Base-by-base conservation (phyloP, 305 asterid genomes). In the Fraxinus albicans region DNA sequence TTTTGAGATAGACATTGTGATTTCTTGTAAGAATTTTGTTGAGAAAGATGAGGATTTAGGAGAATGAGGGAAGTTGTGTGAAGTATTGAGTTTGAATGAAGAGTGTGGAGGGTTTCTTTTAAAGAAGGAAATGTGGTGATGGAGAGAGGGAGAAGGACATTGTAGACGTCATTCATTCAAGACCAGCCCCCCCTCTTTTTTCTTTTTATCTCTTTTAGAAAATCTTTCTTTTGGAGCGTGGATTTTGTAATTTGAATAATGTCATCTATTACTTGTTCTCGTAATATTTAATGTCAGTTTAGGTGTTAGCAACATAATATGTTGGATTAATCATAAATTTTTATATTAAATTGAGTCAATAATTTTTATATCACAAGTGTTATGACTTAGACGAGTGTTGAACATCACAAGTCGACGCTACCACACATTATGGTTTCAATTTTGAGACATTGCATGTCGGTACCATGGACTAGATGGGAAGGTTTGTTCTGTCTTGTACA, bases 1-100 rank as follows among this genome's bases (percentile, higher is more conserved):
- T 78, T 87, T 88, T 8, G 89, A 81, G 80, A 86, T 80, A 35
- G 97, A 87, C 92, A 89, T 90, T 69, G 76, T 79, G 3, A 65
- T n/a, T 29, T 50, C 3, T 80, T 58, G 69, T 3, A 35, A 42
- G 63, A 47, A 69, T 15, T 35, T 17, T 80, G 35, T 47, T 13
- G 50, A 33, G 40, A 77, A 31, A 80, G 8, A 34, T n/a, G 25
- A 55, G 67, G 8, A 55, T 19, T n/a, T 63, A 23, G 31, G 72
- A 21, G 72, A 63, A 63, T 23, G 84, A 76, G 83, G 27, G 80
- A 35, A 79, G 40, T 76, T 79, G 84, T 31, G 78, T 1, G 29
- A 47, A 33, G 31, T 27, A 8, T 25, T 42, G 76, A 38, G 7
- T 12, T 63, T 8, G 82, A 36, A 44, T 58, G 34, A 17, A 63